Evolutionary conservation across 2,329 filamentous ascomycete genomes (phyloP), one percentile per base, ranked within the genome.

Genomic region (Ciborinia camelliae): DNA sequence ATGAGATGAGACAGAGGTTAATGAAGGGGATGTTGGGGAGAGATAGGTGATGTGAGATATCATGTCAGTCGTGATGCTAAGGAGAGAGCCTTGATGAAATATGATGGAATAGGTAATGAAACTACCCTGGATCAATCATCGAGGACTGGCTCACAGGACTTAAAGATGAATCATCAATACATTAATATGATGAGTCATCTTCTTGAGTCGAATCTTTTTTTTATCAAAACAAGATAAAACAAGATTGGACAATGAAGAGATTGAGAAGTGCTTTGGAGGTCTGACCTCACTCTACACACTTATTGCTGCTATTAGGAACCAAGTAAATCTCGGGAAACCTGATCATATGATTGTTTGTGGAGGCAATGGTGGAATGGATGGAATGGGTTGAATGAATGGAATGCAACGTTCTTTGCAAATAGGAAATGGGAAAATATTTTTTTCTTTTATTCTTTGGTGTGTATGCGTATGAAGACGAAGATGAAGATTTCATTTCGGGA

Each of bases 21-120:
- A 57, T 63, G 51, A 63, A 62, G 37, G 48, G 61, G 8, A 63
- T 57, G 50, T 48, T 58, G 41, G 61, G 61, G 9, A 48, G 61
- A 57, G 52, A 53, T 14, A 57, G 61, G 20, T 63, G 41, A 55
- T 26, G 39, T n/a, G 14, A 2, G 32, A 14, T 45, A n/a, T n/a
- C n/a, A n/a, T n/a, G n/a, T n/a, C n/a, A n/a, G n/a, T 23, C 18
- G n/a, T 47, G 20, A 47, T 47, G n/a, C n/a, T 23, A 12, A 9
- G 23, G 45, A 28, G 45, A 15, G 23, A 15, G 12, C 23, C 45
- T 28, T 48, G 45, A 28, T 6, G 23, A 6, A 12, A n/a, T 18
- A 20, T 35, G 20, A 32, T 41, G 30, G 41, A 26, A 8, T 58
- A 5, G 41, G 7, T 45, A 14, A 58, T 12, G 14, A 7, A 8